Evolutionary conservation across 495 filamentous ascomycete species (phyloP).

Genomic region (Lasiosphaeris hirsuta): DNA sequence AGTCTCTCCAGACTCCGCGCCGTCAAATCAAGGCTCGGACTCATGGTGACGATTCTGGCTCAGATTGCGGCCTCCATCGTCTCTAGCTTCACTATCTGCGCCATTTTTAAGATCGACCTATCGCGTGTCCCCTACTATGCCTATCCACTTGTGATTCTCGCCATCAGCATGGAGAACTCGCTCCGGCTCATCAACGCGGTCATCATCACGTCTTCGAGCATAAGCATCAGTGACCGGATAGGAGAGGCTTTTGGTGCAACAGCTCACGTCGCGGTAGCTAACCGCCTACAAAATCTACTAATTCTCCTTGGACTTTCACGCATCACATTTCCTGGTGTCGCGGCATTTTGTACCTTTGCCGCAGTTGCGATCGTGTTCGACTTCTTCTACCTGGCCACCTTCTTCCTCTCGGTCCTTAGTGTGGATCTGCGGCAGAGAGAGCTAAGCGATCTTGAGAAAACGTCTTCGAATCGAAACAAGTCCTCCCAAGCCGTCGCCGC

Average conservation of each 20-base stretch:
- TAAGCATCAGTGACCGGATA: constrained; percentile 57
- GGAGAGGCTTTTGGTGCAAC: constrained; percentile 65
- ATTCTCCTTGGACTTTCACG: constrained; percentile 55
- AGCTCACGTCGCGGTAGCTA: constrained; percentile 60
- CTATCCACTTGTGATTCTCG: constrained; percentile 68
- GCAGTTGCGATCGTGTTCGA: constrained; percentile 67
- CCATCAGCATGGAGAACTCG: constrained; percentile 69
- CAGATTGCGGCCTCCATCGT: constrained; percentile 66
- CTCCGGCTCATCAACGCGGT: constrained; percentile 70
- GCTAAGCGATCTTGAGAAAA: constrained; percentile 51
- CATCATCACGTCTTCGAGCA: constrained; percentile 59
- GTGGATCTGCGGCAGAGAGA: constrained; percentile 70
- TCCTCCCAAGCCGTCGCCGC: constrained; percentile 11
- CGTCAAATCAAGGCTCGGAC: constrained; percentile 63
- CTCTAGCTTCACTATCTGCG: constrained; percentile 62
- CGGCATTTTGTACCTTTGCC: constrained; percentile 66
- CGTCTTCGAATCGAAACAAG: constrained; percentile 34
- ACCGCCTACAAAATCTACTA: constrained; percentile 55
- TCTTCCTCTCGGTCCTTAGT: constrained; percentile 69
- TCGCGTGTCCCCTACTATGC: constrained; percentile 57
- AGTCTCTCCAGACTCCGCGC: constrained; percentile 60
- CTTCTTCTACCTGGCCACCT: constrained; percentile 66
- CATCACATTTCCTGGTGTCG: constrained; percentile 58
- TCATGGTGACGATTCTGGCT: constrained; percentile 61
- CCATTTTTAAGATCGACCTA: constrained; percentile 57